Conservation (phyloP, 768 basidiomycete species). For the Exsudoporus frostii region DNA sequence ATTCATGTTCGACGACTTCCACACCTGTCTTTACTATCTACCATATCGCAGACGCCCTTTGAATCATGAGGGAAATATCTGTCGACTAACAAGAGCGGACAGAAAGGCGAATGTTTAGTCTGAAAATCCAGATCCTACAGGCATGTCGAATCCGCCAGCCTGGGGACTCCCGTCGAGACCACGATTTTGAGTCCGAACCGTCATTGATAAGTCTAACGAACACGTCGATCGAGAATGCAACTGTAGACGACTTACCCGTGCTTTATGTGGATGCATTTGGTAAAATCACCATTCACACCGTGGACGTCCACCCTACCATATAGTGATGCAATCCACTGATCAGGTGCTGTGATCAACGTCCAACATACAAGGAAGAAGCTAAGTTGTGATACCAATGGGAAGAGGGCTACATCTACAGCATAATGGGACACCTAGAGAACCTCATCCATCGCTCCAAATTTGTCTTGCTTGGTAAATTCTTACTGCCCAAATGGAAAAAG, state of each 20-base stretch:
- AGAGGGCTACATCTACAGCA: neutral
- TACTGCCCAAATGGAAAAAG: conserved; percentile 17
- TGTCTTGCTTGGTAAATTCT: neutral
- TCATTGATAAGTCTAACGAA: neutral
- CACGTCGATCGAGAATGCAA: neutral
- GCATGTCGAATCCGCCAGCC: neutral
- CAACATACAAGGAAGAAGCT: too few species aligned
- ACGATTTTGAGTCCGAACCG: conserved; percentile 10
- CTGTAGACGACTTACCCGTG: neutral
- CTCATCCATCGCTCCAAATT: too few species aligned
- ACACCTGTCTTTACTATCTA: conserved; percentile 65
- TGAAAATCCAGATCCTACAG: neutral
- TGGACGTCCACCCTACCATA: neutral
- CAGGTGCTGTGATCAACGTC: neutral
- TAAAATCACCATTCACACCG: conserved; percentile 9
- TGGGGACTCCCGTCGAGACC: conserved; percentile 9
- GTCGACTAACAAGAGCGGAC: neutral
- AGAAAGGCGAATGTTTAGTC: conserved; percentile 5
- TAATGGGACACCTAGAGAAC: too few species aligned
- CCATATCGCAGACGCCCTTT: conserved; percentile 57
- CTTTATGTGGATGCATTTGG: neutral
- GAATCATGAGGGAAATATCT: conserved; percentile 66
- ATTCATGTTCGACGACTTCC: conserved; percentile 63
- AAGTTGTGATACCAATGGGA: neutral
- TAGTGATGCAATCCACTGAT: neutral